These are phyloP conservation scores for Trypanosoma scelopori DNA, from an alignment of 208 protist species.

Conservation along the genomic window DNA sequence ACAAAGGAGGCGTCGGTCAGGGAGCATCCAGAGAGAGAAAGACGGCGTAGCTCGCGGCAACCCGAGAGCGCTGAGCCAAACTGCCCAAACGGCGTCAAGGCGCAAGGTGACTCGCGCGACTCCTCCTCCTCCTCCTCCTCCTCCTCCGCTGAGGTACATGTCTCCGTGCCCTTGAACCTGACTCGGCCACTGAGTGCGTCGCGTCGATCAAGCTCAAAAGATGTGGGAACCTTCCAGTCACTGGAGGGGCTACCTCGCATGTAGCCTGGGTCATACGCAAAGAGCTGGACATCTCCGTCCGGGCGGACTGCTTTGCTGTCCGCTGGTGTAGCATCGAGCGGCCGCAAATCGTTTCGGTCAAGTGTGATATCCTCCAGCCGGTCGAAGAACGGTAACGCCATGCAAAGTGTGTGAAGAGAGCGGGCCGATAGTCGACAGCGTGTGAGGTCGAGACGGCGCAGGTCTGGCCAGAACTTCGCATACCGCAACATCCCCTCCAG, in stretches of 20 bases:
- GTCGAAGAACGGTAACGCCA: conserved; percentile 31
- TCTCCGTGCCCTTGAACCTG: conserved; percentile 49
- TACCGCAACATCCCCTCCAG: conserved; percentile 32
- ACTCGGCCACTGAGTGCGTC: conserved; percentile 55
- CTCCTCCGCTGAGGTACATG: not conserved
- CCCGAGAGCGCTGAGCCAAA: conserved; percentile 55
- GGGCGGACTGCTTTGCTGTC: not conserved
- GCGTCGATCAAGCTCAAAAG: conserved; percentile 72
- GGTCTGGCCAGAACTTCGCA: conserved; percentile 43
- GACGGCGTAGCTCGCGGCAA: conserved; percentile 40
- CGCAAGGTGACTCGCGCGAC: not conserved
- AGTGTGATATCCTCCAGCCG: conserved; percentile 50
- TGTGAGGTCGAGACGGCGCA: conserved; percentile 61
- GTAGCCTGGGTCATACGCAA: conserved; percentile 62
- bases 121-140: too few relatives aligned
- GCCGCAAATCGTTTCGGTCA: conserved; percentile 64
- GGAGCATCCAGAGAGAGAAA: conserved; percentile 59
- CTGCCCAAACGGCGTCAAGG: conserved; percentile 25
- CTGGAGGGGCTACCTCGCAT: conserved; percentile 33
- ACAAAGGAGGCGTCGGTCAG: conserved; percentile 43
- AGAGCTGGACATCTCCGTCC: conserved; percentile 38
- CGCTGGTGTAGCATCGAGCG: not conserved
- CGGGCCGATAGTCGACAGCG: conserved; percentile 65
- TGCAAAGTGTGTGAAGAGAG: conserved; percentile 32
- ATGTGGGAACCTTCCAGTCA: conserved; percentile 60